A percentile compares a stretch with the other conserved stretches of the same genome.
Evolutionary conservation across 1,284 basidiomycete genomes (phyloP).

Genomic region (Ceratobasidium sp.): DNA sequence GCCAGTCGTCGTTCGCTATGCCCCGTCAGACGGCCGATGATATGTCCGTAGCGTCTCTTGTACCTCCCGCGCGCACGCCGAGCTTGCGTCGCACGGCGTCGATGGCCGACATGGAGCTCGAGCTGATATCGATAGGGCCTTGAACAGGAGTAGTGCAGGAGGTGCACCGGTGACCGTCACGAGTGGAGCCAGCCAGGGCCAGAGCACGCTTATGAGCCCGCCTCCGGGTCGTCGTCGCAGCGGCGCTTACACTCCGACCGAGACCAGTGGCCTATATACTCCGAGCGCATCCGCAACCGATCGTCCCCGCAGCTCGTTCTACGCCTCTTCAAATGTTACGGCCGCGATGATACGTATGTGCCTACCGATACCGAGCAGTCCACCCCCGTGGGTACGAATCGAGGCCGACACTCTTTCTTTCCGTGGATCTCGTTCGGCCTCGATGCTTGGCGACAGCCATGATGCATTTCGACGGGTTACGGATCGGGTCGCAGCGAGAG

Average conservation of each 20-base stretch:
- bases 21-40: constrained; percentile 40
- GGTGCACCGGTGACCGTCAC: constrained; percentile 63
- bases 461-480: constrained; percentile 49
- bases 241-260: constrained; percentile 3
- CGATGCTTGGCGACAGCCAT: constrained; percentile 65
- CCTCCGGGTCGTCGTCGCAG: constrained; percentile 56
- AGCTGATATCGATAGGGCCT: constrained; percentile 35
- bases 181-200: constrained; percentile 60
- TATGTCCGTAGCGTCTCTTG: constrained; percentile 47
- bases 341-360: constrained; percentile 15
- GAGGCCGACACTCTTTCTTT: constrained; percentile 63
- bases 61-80: constrained; percentile 66
- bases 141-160: constrained; percentile 49
- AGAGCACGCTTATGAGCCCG: constrained; percentile 65
- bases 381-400: constrained; percentile 52
- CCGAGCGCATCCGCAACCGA: constrained; percentile 22
- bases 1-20: constrained; percentile 55
- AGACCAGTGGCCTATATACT: constrained; percentile 7
- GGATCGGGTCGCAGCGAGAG: constrained; percentile 22
- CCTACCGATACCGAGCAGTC: constrained; percentile 34
- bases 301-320: constrained; percentile 29
- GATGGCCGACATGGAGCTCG: constrained; percentile 69
- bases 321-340: constrained; percentile 21
- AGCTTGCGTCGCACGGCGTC: constrained; percentile 73
- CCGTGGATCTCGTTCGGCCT: constrained; percentile 63